Conservation (phyloP, 306 rosid genomes). For the Rosa rugosa region DNA sequence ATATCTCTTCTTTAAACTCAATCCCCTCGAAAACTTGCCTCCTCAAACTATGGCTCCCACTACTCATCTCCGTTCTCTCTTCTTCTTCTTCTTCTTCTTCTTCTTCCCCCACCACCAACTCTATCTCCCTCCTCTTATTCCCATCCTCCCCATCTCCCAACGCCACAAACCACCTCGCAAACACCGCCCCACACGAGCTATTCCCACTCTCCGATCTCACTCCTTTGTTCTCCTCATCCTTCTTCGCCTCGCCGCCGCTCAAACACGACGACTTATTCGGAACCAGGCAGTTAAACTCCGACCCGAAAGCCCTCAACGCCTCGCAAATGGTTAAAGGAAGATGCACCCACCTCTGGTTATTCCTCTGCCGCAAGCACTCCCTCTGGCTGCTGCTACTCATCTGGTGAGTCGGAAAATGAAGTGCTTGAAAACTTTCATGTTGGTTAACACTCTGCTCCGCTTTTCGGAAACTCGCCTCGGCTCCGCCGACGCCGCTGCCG, state of each 20-base stretch:
- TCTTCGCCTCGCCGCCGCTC: slow-evolving; percentile 37
- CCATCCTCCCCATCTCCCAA: slow-evolving; percentile 70
- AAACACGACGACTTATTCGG: slow-evolving; percentile 77
- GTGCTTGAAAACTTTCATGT: slow-evolving; percentile 4
- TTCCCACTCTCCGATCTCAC: slow-evolving; percentile 39
- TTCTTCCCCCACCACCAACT: slow-evolving; percentile 57
- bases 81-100: slow-evolving; percentile 27
- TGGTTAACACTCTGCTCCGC: slow-evolving; percentile 22
- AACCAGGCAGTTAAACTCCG: slow-evolving; percentile 79
- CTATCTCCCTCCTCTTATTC: slow-evolving; percentile 54
- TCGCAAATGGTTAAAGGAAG: slow-evolving; percentile 86
- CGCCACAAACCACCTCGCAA: slow-evolving; percentile 80
- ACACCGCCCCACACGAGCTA: slow-evolving; percentile 64
- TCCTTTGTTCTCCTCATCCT: slow-evolving; percentile 38
- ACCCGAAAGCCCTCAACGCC: slow-evolving; percentile 62
- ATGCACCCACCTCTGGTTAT: slow-evolving; percentile 80
- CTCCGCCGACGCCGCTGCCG: slow-evolving; percentile 4
- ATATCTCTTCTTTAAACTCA: slow-evolving; percentile 51
- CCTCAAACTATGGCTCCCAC: slow-evolving; percentile 44
- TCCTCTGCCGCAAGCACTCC: slow-evolving; percentile 61
- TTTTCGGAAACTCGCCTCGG: slow-evolving; percentile 70
- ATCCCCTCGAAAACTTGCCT: slow-evolving; percentile 72
- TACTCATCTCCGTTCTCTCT: slow-evolving; percentile 18
- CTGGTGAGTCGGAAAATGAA: slow-evolving; percentile 44
- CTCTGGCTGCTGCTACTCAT: slow-evolving; percentile 21